phyloP scores from a whole-genome alignment of 768 basidiomycete species.

The Kwoniella sp. region DNA sequence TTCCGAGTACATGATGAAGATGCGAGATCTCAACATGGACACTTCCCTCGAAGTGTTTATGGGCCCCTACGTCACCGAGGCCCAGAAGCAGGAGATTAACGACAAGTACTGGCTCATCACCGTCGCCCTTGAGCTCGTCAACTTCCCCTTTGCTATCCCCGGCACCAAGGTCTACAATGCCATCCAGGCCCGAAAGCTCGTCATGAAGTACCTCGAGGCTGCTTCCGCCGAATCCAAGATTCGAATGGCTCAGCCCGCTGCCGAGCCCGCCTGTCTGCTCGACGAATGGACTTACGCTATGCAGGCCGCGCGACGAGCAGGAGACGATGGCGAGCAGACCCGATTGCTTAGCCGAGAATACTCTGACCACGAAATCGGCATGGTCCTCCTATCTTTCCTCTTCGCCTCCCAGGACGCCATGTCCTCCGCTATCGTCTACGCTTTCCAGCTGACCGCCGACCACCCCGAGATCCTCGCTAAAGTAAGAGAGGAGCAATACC shows the following conservation, averaged over 20 bases:
- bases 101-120: slow-evolving; percentile 97
- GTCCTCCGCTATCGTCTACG: slow-evolving; percentile 93
- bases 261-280: slow-evolving; percentile 81
- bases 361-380: slow-evolving; percentile 91
- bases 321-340: slow-evolving; percentile 65
- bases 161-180: slow-evolving; percentile 96
- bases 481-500: slow-evolving; percentile 85
- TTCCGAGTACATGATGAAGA: slow-evolving; percentile 73
- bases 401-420: slow-evolving; percentile 98
- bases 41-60: slow-evolving; percentile 95
- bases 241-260: slow-evolving; percentile 73
- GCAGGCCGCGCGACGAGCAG: slow-evolving; percentile 59
- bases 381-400: slow-evolving; percentile 94
- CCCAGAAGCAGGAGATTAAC: slow-evolving; percentile 76
- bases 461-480: slow-evolving; percentile 84
- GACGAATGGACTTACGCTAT: slow-evolving; percentile 87
- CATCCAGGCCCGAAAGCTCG: slow-evolving; percentile 83
- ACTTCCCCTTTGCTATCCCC: slow-evolving; percentile 92
- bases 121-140: slow-evolving; percentile 92
- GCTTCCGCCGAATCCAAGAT: slow-evolving; percentile 80
- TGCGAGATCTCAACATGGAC: slow-evolving; percentile 94
- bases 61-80: slow-evolving; percentile 81
- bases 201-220: slow-evolving; percentile 67
- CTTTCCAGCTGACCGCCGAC: slow-evolving; percentile 94
- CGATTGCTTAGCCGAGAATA: slow-evolving; percentile 67